Evolutionary conservation across 768 basidiomycete species (phyloP).

Genomic region (Russula griseocarnosa): DNA sequence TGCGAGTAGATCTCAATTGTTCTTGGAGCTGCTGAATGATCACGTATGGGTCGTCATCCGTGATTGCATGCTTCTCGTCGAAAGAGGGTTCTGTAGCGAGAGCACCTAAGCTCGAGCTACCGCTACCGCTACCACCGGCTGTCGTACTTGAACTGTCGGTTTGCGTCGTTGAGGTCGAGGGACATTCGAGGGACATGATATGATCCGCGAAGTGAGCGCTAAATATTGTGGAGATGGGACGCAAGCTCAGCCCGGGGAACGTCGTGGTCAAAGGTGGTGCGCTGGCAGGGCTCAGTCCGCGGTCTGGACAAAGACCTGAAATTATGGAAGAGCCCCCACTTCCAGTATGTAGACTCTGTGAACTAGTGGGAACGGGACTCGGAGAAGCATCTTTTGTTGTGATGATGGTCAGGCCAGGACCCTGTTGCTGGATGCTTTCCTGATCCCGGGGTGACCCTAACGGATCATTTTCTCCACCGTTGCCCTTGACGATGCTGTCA

Average conservation of each 20-base stretch:
- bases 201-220: slow-evolving; percentile 60
- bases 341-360: neutral
- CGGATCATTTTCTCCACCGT: slow-evolving; percentile 1
- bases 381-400: slow-evolving; percentile 8
- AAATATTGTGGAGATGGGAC: slow-evolving; percentile 74
- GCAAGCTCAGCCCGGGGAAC: slow-evolving; percentile 64
- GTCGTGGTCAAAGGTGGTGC: slow-evolving; percentile 61
- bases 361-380: neutral
- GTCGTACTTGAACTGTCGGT: slow-evolving; percentile 50
- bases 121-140: slow-evolving; percentile 25
- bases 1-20: slow-evolving; percentile 53
- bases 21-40: slow-evolving; percentile 56
- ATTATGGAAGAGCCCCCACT: neutral
- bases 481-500: slow-evolving; percentile 4
- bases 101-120: slow-evolving; percentile 36
- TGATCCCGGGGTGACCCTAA: neutral
- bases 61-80: slow-evolving; percentile 35
- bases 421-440: neutral
- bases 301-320: slow-evolving; percentile 29
- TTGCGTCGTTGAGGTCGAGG: slow-evolving; percentile 39
- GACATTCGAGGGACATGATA: slow-evolving; percentile 34
- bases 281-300: slow-evolving; percentile 40
- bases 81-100: slow-evolving; percentile 31
- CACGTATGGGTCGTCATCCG: slow-evolving; percentile 42
- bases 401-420: slow-evolving; percentile 15